Evolutionary conservation across 2,329 filamentous ascomycete species (phyloP), one percentile per base, ranked within the genome.

Genomic region (Pseudofabraea citricarpa): DNA sequence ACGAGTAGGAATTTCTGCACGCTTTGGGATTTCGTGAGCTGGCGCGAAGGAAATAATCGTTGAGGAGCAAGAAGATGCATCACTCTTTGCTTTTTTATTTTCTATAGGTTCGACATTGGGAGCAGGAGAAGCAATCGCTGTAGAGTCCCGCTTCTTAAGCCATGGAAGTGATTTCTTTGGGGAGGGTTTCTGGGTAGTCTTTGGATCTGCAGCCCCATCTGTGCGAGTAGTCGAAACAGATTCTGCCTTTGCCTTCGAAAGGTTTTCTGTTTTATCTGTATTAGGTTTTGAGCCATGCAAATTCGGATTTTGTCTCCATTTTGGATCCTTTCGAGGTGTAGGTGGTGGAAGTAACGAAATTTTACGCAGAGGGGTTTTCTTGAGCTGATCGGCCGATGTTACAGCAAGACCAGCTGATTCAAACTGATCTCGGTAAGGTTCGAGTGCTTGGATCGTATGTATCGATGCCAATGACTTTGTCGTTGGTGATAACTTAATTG

Each of bases 371-470:
- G n/a, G 10, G 13, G 41, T 38, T n/a, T 47, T 44, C 20, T 44
- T 32, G 16, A 39, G 44, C 57, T 68, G 70, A 51, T 70, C 76
- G 46, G 49, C 64, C 48, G 77, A 78, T 9, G 77, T 80, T 1
- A 81, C 71, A 2, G 76, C 75, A 39, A 81, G 64, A 2, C 76
- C 75, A 42, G 73, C 75, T 44, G 68, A 67, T 44, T 63, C 64
- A 48, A 81, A 79, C 47, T 81, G 69, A 4, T 69, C 62, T 36
- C 67, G 70, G 52, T 73, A 81, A 2, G 76, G 76, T 20, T 77
- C 55, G 3, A 81, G 60, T 22, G 72, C 73, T 20, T 70, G 66
- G 15, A 81, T 65, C 2, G 77, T 80, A 46, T 70, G 67, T 4
- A 48, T 36, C 71, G 60, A 32, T 12, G 45, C 53, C 13, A 8